Evolutionary conservation across 2,329 filamentous ascomycete genomes (phyloP).

Genomic region (Trichoderma simmonsii): DNA sequence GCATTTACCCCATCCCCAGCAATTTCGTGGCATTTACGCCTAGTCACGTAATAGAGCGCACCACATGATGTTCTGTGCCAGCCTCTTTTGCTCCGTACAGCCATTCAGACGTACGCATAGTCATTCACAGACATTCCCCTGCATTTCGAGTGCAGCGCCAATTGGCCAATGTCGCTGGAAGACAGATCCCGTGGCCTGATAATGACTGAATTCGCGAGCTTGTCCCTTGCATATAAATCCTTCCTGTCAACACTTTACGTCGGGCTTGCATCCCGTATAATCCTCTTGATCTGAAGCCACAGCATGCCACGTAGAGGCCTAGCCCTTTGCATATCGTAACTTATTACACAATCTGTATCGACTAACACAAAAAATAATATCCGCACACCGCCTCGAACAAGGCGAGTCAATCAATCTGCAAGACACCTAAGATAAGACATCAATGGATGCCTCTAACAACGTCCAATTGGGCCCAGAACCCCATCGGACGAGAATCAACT

Average conservation of each 20-base stretch:
- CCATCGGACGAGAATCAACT: neutral
- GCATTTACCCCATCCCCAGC: neutral
- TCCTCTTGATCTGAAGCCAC: neutral
- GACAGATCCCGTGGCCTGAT: neutral
- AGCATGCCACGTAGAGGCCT: slow-evolving; percentile 1
- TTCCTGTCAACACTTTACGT: slow-evolving; percentile 10
- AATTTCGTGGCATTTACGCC: neutral
- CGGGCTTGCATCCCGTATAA: neutral
- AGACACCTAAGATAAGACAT: neutral
- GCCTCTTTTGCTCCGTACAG: neutral
- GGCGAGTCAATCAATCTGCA: neutral
- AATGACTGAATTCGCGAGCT: neutral
- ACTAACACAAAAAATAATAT: neutral
- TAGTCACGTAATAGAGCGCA: neutral
- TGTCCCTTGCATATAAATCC: slow-evolving; percentile 10
- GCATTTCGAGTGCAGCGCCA: neutral
- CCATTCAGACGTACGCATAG: neutral
- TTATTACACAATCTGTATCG: neutral
- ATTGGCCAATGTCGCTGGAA: neutral
- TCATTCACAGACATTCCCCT: neutral
- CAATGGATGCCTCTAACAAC: neutral
- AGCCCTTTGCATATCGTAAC: neutral
- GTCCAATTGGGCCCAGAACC: neutral
- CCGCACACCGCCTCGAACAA: neutral
- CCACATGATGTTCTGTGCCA: neutral